phyloP scores from a whole-genome alignment of 441 rosid genomes.

The Mallotus repandus region DNA sequence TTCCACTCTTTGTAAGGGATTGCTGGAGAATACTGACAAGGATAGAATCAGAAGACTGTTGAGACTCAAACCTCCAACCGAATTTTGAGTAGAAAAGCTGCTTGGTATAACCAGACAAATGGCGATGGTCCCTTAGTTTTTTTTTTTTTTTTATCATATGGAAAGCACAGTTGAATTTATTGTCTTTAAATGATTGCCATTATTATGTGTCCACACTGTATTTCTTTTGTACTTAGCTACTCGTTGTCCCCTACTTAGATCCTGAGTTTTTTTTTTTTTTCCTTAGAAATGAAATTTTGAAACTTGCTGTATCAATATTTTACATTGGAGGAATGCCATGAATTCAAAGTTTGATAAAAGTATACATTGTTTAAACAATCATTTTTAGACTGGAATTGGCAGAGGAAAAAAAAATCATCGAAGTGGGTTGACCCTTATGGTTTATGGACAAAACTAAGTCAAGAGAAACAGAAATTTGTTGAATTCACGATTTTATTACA shows the following conservation, averaged over 20 bases:
- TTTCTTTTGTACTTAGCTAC: too few relatives aligned
- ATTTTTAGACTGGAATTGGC: too few relatives aligned
- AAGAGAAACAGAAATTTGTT: not conserved
- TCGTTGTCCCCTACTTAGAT: not conserved
- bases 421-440: not conserved
- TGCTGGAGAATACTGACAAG: slow-evolving; percentile 76
- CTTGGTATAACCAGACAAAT: not conserved
- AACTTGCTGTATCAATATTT: not conserved
- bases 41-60: slow-evolving; percentile 71
- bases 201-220: not conserved
- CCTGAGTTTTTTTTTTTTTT: not conserved
- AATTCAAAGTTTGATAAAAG: not conserved
- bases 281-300: not conserved
- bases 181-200: not conserved
- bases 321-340: not conserved
- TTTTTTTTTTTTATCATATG: slow-evolving; percentile 16
- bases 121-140: not conserved
- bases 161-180: not conserved
- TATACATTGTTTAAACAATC: not conserved
- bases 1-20: slow-evolving; percentile 40
- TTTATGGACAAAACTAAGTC: too few relatives aligned
- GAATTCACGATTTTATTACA: not conserved
- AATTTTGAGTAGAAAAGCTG: slow-evolving; percentile 35
- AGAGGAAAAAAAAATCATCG: too few relatives aligned
- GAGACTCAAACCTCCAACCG: slow-evolving; percentile 76